These are phyloP conservation scores for Exophiala oligosperma DNA, from an alignment of 2,329 filamentous ascomycete species.

Conservation along the genomic window DNA sequence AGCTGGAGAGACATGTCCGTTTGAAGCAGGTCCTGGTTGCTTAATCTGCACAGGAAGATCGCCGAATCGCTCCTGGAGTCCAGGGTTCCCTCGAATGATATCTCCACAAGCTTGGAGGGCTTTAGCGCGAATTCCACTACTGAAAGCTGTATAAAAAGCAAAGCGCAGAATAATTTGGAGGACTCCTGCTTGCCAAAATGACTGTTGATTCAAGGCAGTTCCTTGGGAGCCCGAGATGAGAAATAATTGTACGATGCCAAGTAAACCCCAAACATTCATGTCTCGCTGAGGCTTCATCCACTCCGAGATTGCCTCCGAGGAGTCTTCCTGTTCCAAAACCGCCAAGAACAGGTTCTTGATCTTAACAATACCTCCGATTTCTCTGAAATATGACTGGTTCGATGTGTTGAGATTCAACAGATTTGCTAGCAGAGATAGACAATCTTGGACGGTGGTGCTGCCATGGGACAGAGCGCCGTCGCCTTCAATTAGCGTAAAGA, in stretches of 20 bases:
- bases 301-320: constrained; percentile 61
- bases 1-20: constrained; percentile 34
- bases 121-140: constrained; percentile 78
- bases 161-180: constrained; percentile 78
- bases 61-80: constrained; percentile 84
- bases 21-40: constrained; percentile 31
- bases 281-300: constrained; percentile 79
- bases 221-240: constrained; percentile 76
- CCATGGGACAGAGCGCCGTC: constrained; percentile 84
- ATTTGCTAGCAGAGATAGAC: constrained; percentile 85
- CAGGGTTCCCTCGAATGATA: constrained; percentile 77
- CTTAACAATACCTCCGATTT: constrained; percentile 77
- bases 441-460: constrained; percentile 87
- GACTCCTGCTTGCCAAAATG: constrained; percentile 81
- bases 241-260: constrained; percentile 85
- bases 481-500: constrained; percentile 76
- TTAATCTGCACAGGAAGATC: constrained; percentile 69
- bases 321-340: constrained; percentile 54
- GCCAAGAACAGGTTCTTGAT: constrained; percentile 68
- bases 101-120: constrained; percentile 84
- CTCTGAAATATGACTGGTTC: constrained; percentile 91
- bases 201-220: constrained; percentile 77
- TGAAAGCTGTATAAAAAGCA: constrained; percentile 72
- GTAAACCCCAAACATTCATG: constrained; percentile 86
- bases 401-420: constrained; percentile 82